Evolutionary conservation across 345 rosid species (phyloP), one percentile per base, ranked within the genome.

Genomic region (Pelargonium nanum): DNA sequence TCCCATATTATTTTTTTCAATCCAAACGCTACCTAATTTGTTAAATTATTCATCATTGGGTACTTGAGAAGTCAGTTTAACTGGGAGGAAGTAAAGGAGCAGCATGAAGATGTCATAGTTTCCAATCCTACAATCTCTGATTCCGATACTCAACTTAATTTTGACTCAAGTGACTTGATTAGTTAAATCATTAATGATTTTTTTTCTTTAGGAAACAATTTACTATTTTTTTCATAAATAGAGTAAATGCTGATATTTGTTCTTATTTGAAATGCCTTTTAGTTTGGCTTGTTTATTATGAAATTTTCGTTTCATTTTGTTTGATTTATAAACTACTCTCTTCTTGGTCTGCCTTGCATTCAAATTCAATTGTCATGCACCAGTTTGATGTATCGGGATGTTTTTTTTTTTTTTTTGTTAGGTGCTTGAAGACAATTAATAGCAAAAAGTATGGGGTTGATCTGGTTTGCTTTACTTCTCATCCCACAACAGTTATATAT

Each of bases 361-460:
- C 12, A 10, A 34, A 3, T 8, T 19, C 12, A 34, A 5, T 51
- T 51, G 4, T 51, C 21, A 13, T 55, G 22, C 10, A 20, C 55
- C 22, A 19, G 19, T 19, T 16, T 12, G 40, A 26, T 9, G 12
- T 59, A 40, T 8, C 56, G 23, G 23, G 9, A 13, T 21, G 0
- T 30, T 22, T 22, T 50, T 26, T 53, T 24, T 1, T 21, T 34
- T 65, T 19, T 23, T 19, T 57, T 69, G 52, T 21, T 83, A 93
- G 99, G 70, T 89, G 99, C 77, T 75, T 93, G 72, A 69, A 69
- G 67, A 69, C 72, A n/a, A 69, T 69, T 12, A 93, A 93, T 67
- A 93, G 97, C 88, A 93, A 93, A 77, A 93, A 89, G 75, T 93
- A 93, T 68, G 99, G 99, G 7, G 96, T 93, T 66, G 99, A 89